Evolutionary conservation across 2,329 filamentous ascomycete species (phyloP).

Genomic region (Sporothrix brasiliensis): DNA sequence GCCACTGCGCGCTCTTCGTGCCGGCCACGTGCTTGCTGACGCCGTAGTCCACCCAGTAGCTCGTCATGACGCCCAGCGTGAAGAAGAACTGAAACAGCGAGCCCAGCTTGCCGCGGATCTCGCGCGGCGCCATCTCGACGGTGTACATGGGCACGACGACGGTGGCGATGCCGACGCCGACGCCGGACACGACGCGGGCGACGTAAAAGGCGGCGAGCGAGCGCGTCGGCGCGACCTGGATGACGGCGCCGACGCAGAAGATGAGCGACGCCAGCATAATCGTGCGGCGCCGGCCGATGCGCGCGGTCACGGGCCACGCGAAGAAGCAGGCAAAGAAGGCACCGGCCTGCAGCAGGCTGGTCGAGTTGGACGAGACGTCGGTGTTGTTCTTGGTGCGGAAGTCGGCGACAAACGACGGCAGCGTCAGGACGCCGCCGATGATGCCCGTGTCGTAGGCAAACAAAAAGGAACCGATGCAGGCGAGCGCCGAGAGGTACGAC

Average conservation of each 20-base stretch:
- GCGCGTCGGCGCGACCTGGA: constrained; percentile 60
- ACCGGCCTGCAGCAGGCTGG: not conserved
- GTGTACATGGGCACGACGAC: constrained; percentile 74
- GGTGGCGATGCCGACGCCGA: constrained; percentile 72
- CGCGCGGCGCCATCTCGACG: constrained; percentile 68
- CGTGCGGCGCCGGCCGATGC: constrained; percentile 62
- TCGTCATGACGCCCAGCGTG: constrained; percentile 70
- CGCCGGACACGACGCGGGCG: constrained; percentile 65
- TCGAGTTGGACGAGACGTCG: not conserved
- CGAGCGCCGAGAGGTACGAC: not conserved
- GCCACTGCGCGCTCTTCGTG: constrained; percentile 55
- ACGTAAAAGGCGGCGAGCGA: constrained; percentile 68
- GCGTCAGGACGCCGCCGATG: constrained; percentile 15
- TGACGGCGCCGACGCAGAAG: constrained; percentile 66
- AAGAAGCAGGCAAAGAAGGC: constrained; percentile 4
- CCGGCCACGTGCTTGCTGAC: constrained; percentile 57
- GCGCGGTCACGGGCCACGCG: not conserved
- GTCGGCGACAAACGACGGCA: constrained; percentile 9
- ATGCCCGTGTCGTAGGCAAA: constrained; percentile 7
- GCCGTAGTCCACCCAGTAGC: constrained; percentile 66
- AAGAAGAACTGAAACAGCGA: constrained; percentile 72
- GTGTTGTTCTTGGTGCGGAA: not conserved
- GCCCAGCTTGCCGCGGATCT: constrained; percentile 67
- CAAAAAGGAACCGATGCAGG: not conserved
- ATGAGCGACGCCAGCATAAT: constrained; percentile 65